These are phyloP conservation scores for Cenchrus purpureus DNA, from an alignment of 176 grass and related monocot species.

Conservation along the genomic window DNA sequence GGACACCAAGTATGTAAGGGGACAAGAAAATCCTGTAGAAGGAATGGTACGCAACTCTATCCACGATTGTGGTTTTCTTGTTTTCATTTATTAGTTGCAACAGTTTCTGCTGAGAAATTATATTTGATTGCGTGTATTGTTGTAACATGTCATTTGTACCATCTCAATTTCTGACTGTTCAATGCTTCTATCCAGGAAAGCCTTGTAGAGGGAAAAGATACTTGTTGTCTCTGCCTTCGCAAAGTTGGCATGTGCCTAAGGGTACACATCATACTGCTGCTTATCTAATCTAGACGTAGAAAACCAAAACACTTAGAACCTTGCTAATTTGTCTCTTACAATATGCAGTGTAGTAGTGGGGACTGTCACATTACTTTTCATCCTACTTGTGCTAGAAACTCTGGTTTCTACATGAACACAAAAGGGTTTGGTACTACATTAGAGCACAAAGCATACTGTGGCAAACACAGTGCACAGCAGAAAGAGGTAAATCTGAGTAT, in stretches of 20 bases:
- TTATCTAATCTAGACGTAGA: constrained; percentile 36
- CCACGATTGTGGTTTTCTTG: background rate
- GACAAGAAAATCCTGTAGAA: constrained; percentile 74
- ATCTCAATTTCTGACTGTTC: constrained; percentile 40
- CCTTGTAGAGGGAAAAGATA: constrained; percentile 69
- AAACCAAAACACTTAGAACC: constrained; percentile 34
- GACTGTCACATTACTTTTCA: constrained; percentile 81
- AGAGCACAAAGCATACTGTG: constrained; percentile 90
- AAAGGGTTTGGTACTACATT: constrained; percentile 54
- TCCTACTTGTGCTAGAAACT: constrained; percentile 78
- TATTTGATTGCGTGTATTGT: constrained; percentile 10
- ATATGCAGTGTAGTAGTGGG: constrained; percentile 82
- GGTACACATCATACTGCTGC: constrained; percentile 47
- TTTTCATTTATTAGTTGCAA: constrained; percentile 19
- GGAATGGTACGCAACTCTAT: constrained; percentile 75
- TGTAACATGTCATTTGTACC: constrained; percentile 31
- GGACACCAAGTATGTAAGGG: constrained; percentile 76
- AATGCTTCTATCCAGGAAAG: constrained; percentile 68
- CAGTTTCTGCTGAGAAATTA: constrained; percentile 6
- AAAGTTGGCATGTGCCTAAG: constrained; percentile 74
- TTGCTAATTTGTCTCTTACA: constrained; percentile 46
- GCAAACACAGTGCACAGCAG: constrained; percentile 75
- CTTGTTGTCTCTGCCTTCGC: constrained; percentile 78
- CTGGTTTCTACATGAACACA: constrained; percentile 96
- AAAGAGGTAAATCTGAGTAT: constrained; percentile 59